A percentile compares a stretch with the other conserved stretches of the same genome.
These are phyloP conservation scores for Fraxinus cuspidata DNA, from an alignment of 257 asterid species.

Conservation along the genomic window DNA sequence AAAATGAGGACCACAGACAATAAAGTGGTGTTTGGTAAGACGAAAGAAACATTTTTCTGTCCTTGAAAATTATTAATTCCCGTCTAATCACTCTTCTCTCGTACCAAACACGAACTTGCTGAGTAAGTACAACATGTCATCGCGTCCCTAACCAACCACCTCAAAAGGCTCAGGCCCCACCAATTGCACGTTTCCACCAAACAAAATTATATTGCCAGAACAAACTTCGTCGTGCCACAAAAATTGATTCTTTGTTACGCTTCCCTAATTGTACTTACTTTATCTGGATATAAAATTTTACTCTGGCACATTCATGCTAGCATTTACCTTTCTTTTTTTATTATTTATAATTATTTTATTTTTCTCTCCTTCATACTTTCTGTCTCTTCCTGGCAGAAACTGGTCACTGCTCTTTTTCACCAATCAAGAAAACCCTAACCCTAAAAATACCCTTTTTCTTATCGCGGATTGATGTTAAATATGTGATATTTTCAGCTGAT, in stretches of 20 bases:
- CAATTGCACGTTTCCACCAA: not conserved
- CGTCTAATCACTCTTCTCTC: too few relatives aligned
- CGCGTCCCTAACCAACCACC: too few relatives aligned
- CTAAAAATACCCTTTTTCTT: not conserved
- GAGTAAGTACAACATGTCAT: too few relatives aligned
- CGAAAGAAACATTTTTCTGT: too few relatives aligned
- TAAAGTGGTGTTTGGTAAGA: too few relatives aligned
- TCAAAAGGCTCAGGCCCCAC: too few relatives aligned
- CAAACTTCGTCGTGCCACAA: not conserved
- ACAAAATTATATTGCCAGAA: not conserved
- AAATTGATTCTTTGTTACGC: not conserved
- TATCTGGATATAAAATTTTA: not conserved
- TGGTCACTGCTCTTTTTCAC: not conserved
- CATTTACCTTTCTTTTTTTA: not conserved
- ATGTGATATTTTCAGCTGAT: not conserved
- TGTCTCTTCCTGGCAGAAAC: not conserved
- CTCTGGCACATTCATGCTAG: not conserved
- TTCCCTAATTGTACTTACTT: not conserved
- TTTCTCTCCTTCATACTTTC: not conserved
- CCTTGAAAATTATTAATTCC: too few relatives aligned
- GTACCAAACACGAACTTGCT: too few relatives aligned
- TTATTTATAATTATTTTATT: not conserved
- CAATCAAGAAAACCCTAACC: conserved; percentile 1
- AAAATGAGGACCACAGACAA: too few relatives aligned
- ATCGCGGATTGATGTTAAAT: not conserved